phyloP scores from a whole-genome alignment of 345 rosid genomes.

The Melastoma malabathricum region DNA sequence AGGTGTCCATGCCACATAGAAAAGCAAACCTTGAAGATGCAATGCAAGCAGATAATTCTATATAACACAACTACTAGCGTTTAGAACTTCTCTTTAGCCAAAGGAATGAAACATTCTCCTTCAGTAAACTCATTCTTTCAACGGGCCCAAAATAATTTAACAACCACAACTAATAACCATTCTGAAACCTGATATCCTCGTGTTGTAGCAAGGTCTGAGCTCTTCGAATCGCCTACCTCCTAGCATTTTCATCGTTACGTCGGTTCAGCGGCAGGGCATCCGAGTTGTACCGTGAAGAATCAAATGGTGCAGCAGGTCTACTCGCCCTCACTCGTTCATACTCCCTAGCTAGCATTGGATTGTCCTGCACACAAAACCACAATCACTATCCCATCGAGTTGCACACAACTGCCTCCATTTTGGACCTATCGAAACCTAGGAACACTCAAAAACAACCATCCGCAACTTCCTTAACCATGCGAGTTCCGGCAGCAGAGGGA shows the following conservation, averaged over 20 bases:
- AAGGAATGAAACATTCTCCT: too few relatives aligned
- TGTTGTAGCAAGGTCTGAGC: conserved; percentile 77
- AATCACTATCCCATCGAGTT: not conserved
- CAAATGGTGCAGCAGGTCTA: conserved; percentile 67
- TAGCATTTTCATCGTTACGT: conserved; percentile 68
- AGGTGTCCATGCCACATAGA: too few relatives aligned
- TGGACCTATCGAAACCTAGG: not conserved
- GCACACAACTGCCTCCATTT: not conserved
- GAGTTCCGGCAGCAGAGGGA: conserved; percentile 61
- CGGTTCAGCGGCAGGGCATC: conserved; percentile 53
- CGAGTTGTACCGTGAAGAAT: conserved; percentile 59
- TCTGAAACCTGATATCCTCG: conserved; percentile 53
- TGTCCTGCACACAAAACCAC: conserved; percentile 33
- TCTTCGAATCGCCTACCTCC: conserved; percentile 75
- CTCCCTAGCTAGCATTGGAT: conserved; percentile 81
- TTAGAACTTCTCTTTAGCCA: too few relatives aligned
- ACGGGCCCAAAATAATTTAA: not conserved
- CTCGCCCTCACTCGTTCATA: conserved; percentile 90
- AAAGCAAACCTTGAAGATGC: too few relatives aligned
- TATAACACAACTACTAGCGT: not conserved
- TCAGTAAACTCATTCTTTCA: not conserved
- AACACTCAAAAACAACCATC: conserved; percentile 1
- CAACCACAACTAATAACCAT: not conserved
- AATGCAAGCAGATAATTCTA: not conserved
- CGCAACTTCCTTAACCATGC: conserved; percentile 29